phyloP scores from a whole-genome alignment of 345 rosid genomes.

The Citrus australasica region DNA sequence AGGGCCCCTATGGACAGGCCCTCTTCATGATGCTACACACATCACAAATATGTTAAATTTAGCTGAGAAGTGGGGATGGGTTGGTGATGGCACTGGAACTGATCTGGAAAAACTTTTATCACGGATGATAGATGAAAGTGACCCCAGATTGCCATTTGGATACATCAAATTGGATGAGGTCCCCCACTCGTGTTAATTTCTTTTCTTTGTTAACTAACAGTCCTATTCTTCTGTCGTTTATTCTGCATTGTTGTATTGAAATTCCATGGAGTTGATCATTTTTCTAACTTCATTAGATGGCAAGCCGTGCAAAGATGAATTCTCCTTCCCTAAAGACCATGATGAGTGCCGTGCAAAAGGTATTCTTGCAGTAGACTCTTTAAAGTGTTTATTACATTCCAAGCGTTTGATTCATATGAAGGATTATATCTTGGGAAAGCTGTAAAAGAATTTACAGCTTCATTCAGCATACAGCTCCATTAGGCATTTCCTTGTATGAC shows the following conservation, averaged over 20 bases:
- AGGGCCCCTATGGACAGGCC: slow-evolving; percentile 86
- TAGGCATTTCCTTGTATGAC: background rate
- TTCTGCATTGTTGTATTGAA: background rate
- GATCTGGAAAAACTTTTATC: slow-evolving; percentile 68
- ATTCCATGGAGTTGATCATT: background rate
- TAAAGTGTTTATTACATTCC: background rate
- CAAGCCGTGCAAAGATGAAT: slow-evolving; percentile 73
- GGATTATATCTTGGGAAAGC: background rate
- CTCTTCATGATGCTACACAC: slow-evolving; percentile 65
- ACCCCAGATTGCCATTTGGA: slow-evolving; percentile 78
- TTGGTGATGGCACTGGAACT: slow-evolving; percentile 43
- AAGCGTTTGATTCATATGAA: background rate
- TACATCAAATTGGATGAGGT: slow-evolving; percentile 88
- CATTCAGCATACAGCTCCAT: background rate
- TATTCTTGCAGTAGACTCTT: slow-evolving; percentile 10
- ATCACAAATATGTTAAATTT: slow-evolving; percentile 57
- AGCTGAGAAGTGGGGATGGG: slow-evolving; percentile 79
- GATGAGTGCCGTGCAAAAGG: slow-evolving; percentile 54
- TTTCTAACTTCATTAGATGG: slow-evolving; percentile 44
- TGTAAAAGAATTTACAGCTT: background rate
- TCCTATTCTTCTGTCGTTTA: background rate
- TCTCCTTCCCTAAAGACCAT: slow-evolving; percentile 65
- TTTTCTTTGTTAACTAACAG: background rate
- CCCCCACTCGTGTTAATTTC: background rate
- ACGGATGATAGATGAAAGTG: slow-evolving; percentile 75